Evolutionary conservation across 176 grass and related monocot genomes (phyloP), one percentile per base, ranked within the genome.

Genomic region (Phyllostachys edulis): DNA sequence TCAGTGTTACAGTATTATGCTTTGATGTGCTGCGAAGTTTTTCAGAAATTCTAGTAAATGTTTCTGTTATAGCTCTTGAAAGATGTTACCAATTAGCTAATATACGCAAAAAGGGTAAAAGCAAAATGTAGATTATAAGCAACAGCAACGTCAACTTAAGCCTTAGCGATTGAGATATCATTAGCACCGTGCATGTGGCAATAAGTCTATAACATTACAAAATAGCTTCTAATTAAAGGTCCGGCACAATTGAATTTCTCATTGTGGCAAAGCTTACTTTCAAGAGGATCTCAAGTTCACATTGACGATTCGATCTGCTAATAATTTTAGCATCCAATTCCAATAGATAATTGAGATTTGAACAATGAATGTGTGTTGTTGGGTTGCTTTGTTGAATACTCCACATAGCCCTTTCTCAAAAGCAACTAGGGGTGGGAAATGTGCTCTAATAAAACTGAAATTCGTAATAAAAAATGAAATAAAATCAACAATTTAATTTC

Each of bases 261-360:
- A 2, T 7, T 21, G 18, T 21, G 18, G 2, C 6, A 3, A 18
- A 55, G 52, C 52, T 7, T 18, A 50, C 9, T 52, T 73, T 51
- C 18, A 50, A 34, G 23, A 73, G 46, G 60, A 41, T 59, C 29
- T 59, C 26, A 10, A 46, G 47, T 36, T 52, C 23, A 24, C 5
- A 26, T 51, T 41, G 47, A 38, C 79, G 9, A 79, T 63, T 70
- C 39, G 8, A 38, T 71, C 40, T 15, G 11, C 26, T 12, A 62
- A 56, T 26, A 39, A 20, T 44, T 63, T 63, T 71, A 71, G 14
- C 32, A 51, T 3, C 52, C 18, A 63, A 62, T 70, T 4, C 24
- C n/a, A 71, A 39, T 50, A 29, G 34, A 79, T 69, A 32, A 41
- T 37, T 47, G 13, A 60, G 29, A 80, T 70, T 78, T 85, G 52